Conservation (phyloP, 345 rosid genomes). For the Gossypium longicalyx region DNA sequence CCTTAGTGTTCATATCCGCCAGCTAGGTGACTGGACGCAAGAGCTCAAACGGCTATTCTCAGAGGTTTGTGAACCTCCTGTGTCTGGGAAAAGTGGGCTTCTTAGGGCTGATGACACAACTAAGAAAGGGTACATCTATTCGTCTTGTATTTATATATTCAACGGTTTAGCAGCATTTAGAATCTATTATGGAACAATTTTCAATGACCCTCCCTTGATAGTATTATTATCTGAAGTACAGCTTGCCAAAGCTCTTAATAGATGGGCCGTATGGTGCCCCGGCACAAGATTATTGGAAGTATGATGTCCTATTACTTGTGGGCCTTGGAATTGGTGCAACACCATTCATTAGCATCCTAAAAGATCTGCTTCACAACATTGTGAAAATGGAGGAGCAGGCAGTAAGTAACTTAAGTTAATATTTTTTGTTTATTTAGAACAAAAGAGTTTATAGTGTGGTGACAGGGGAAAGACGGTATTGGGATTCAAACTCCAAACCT, state of each 20-base stretch:
- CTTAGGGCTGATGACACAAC: constrained; percentile 96
- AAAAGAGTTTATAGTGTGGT: no score
- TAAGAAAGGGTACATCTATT: constrained; percentile 52
- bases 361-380: constrained; percentile 85
- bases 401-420: constrained; percentile 39
- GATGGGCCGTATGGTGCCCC: constrained; percentile 99
- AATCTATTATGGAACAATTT: neutral
- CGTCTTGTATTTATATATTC: neutral
- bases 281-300: constrained; percentile 85
- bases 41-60: constrained; percentile 82
- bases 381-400: constrained; percentile 89
- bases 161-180: neutral
- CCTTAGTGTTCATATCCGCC: constrained; percentile 91
- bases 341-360: constrained; percentile 93
- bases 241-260: constrained; percentile 89
- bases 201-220: neutral
- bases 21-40: constrained; percentile 98
- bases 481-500: no score
- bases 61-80: constrained; percentile 78
- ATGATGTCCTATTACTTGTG: constrained; percentile 85
- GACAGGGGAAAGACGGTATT: no score
- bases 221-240: constrained; percentile 27
- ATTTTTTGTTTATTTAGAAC: no score
- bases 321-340: constrained; percentile 99
- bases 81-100: constrained; percentile 90